Evolutionary conservation across 2,329 filamentous ascomycete species (phyloP).

Genomic region (Ceratocystis destructans): DNA sequence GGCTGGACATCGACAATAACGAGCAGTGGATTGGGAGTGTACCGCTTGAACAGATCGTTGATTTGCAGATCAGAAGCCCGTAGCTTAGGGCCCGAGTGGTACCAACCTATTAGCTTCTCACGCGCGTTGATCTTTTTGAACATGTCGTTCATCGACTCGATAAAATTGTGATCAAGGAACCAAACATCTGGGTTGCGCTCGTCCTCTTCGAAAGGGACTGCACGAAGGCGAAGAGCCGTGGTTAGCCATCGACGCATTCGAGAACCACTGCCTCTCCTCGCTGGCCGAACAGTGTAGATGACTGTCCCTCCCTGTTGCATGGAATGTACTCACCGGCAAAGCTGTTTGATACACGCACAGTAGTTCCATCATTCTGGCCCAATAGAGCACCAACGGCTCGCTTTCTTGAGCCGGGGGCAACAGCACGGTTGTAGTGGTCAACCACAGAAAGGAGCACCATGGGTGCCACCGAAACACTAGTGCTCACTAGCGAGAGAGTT

Average conservation of each 20-base stretch:
- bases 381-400: conserved; percentile 89
- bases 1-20: conserved; percentile 98
- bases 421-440: conserved; percentile 93
- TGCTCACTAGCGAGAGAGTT: conserved; percentile 84
- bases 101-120: conserved; percentile 99
- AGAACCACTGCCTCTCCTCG: neutral
- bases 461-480: conserved; percentile 92
- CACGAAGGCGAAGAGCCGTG: conserved; percentile 7
- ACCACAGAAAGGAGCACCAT: conserved; percentile 94
- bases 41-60: conserved; percentile 99
- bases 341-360: conserved; percentile 95
- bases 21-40: conserved; percentile 88
- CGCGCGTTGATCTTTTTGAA: conserved; percentile 99
- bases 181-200: conserved; percentile 97
- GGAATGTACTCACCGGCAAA: conserved; percentile 63
- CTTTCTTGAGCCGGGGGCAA: conserved; percentile 69
- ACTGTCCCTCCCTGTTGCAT: neutral
- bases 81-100: conserved; percentile 94
- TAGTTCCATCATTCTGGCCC: conserved; percentile 91
- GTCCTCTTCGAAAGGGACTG: conserved; percentile 97
- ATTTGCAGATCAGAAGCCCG: conserved; percentile 94
- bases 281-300: too few species aligned
- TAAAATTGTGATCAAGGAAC: conserved; percentile 99
- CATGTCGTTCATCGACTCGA: conserved; percentile 99
- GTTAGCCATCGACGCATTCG: conserved; percentile 12